A percentile compares a stretch with the other conserved stretches of the same genome.
phyloP scores from a whole-genome alignment of 1,284 basidiomycete genomes.

The Boletus smithii region DNA sequence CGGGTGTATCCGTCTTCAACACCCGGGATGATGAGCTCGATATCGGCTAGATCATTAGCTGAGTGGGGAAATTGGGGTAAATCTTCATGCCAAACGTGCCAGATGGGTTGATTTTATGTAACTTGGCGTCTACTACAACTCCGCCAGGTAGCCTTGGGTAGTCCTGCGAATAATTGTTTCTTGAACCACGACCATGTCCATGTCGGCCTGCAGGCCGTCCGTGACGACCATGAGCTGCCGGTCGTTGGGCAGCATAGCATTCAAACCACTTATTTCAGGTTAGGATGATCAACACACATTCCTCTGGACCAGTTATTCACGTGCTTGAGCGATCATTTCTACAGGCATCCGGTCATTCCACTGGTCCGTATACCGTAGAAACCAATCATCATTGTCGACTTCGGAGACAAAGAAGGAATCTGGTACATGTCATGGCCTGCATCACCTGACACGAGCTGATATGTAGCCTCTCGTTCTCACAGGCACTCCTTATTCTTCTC shows the following conservation, averaged over 20 bases:
- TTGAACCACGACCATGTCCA: slow-evolving; percentile 31
- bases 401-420: slow-evolving; percentile 23
- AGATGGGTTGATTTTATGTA: slow-evolving; percentile 31
- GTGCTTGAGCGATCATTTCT: slow-evolving; percentile 2
- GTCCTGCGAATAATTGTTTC: slow-evolving; percentile 19
- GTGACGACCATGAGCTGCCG: slow-evolving; percentile 21
- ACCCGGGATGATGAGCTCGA: not conserved
- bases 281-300: not conserved
- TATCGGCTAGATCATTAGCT: slow-evolving; percentile 2
- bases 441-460: slow-evolving; percentile 5
- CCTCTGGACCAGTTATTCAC: slow-evolving; percentile 9
- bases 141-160: slow-evolving; percentile 3
- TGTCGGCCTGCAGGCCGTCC: slow-evolving; percentile 33
- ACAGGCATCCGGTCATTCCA: slow-evolving; percentile 34
- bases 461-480: slow-evolving; percentile 6
- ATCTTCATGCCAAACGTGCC: not conserved
- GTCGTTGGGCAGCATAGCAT: slow-evolving; percentile 15
- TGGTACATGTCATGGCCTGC: slow-evolving; percentile 19
- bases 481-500: slow-evolving; percentile 67
- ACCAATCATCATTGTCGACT: slow-evolving; percentile 10
- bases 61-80: slow-evolving; percentile 6
- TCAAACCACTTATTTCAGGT: slow-evolving; percentile 28
- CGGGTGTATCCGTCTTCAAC: not conserved
- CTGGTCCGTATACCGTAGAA: slow-evolving; percentile 27
- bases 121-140: slow-evolving; percentile 8